Percentiles rank a stretch among this genome's conserved stretches.
Conservation (phyloP, 257 asterid species). For the Haberlea rhodopensis region DNA sequence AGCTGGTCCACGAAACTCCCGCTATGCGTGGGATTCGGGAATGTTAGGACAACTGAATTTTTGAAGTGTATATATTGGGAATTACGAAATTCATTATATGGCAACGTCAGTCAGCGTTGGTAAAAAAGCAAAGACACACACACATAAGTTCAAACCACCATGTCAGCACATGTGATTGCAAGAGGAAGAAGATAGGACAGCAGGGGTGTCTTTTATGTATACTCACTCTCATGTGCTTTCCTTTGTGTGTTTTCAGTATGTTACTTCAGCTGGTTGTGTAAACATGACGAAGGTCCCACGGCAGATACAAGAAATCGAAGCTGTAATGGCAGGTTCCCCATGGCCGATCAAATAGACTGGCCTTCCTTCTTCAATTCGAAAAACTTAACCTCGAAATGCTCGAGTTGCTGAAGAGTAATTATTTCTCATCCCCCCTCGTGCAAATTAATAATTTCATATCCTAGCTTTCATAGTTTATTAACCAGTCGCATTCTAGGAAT, state of each 20-base stretch:
- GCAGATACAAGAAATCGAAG: constrained; percentile 77
- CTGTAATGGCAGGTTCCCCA: constrained; percentile 89
- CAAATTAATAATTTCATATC: too few relatives aligned
- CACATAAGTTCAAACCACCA: too few relatives aligned
- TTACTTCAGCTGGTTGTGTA: constrained; percentile 63
- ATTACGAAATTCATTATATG: too few relatives aligned
- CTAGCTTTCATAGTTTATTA: too few relatives aligned
- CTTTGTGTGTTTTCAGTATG: constrained; percentile 44
- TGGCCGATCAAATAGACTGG: constrained; percentile 59
- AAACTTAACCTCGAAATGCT: constrained; percentile 14
- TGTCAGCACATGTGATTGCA: background rate
- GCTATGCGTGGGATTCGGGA: too few relatives aligned
- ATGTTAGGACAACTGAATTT: too few relatives aligned
- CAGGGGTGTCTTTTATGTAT: background rate
- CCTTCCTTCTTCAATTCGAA: constrained; percentile 28
- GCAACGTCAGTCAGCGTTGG: too few relatives aligned
- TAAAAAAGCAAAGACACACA: too few relatives aligned
- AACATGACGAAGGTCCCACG: constrained; percentile 91
- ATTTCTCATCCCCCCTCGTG: too few relatives aligned
- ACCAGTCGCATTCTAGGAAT: too few relatives aligned
- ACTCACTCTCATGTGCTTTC: background rate
- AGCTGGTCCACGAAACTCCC: too few relatives aligned
- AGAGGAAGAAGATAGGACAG: background rate
- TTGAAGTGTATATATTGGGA: too few relatives aligned
- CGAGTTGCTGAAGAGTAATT: background rate